A percentile compares a stretch with the other conserved stretches of the same genome.
These are phyloP conservation scores for Colletotrichum euphorbiae DNA, from an alignment of 2,329 filamentous ascomycete genomes.

Conservation along the genomic window DNA sequence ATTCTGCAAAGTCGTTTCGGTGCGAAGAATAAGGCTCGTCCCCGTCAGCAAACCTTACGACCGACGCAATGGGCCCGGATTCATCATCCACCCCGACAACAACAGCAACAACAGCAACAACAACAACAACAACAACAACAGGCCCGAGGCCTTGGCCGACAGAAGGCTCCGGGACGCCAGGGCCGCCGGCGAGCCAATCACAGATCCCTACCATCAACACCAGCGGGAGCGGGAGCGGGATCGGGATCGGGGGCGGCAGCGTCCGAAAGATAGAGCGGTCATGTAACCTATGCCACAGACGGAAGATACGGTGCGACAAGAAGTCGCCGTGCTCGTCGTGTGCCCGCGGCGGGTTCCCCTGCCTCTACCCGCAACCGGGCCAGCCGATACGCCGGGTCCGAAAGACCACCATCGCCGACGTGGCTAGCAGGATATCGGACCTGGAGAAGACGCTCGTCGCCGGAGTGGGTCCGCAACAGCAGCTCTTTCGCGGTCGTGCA, in stretches of 20 bases:
- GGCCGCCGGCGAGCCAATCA: background rate
- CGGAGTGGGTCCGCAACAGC: constrained; percentile 3
- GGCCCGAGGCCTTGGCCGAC: background rate
- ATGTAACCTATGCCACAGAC: constrained; percentile 47
- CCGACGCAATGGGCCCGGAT: constrained; percentile 9
- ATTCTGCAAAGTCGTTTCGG: background rate
- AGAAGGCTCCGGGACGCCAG: constrained; percentile 1
- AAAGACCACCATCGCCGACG: constrained; percentile 47
- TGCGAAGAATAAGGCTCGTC: background rate
- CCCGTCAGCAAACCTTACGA: background rate
- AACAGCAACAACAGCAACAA: too few relatives aligned
- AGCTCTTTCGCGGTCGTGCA: background rate
- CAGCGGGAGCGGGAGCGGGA: constrained; percentile 1
- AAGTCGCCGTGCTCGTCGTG: constrained; percentile 46
- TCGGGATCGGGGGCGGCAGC: background rate
- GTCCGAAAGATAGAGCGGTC: constrained; percentile 44
- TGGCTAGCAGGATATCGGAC: constrained; percentile 50
- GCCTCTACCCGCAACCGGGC: constrained; percentile 46
- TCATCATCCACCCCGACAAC: background rate
- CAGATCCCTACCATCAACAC: background rate
- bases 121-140: too few relatives aligned
- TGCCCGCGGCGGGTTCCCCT: constrained; percentile 43
- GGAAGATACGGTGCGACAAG: constrained; percentile 50
- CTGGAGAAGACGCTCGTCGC: constrained; percentile 47
- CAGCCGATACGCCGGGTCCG: constrained; percentile 43